Evolutionary conservation across 768 basidiomycete genomes (phyloP).

Genomic region (Trametes elegans): DNA sequence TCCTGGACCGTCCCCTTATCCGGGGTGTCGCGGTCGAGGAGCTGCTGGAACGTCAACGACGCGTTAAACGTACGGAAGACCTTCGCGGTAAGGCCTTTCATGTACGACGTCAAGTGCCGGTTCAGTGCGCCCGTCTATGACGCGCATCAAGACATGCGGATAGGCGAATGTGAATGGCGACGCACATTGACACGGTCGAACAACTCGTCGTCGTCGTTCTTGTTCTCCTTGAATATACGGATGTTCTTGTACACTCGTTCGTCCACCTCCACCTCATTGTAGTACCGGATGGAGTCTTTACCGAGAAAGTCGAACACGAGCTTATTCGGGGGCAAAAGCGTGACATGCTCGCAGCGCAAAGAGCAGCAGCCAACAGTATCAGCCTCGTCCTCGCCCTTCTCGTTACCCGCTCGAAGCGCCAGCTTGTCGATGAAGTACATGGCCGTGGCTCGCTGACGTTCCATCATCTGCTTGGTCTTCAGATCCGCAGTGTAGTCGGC

Average conservation of each 20-base stretch:
- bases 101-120: conserved; percentile 88
- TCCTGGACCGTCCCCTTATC: conserved; percentile 81
- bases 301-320: conserved; percentile 97
- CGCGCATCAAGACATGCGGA: neutral
- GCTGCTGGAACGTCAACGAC: conserved; percentile 91
- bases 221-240: conserved; percentile 93
- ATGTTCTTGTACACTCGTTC: conserved; percentile 97
- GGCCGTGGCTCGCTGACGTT: conserved; percentile 96
- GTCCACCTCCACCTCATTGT: conserved; percentile 87
- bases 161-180: conserved; percentile 4
- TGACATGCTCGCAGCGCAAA: conserved; percentile 94
- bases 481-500: conserved; percentile 83
- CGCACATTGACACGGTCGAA: conserved; percentile 95
- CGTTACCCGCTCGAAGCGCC: conserved; percentile 97
- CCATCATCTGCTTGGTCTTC: conserved; percentile 88
- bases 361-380: conserved; percentile 99
- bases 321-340: conserved; percentile 81
- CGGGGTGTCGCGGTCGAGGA: conserved; percentile 74
- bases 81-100: conserved; percentile 98
- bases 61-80: conserved; percentile 99
- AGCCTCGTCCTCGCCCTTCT: conserved; percentile 99
- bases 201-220: conserved; percentile 81
- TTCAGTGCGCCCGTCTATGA: conserved; percentile 83
- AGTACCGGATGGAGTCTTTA: conserved; percentile 98
- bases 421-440: conserved; percentile 99